Percentiles rank a stretch among this genome's conserved stretches.
Evolutionary conservation across 129 eudicot genomes (phyloP).

Genomic region (Centella asiatica): DNA sequence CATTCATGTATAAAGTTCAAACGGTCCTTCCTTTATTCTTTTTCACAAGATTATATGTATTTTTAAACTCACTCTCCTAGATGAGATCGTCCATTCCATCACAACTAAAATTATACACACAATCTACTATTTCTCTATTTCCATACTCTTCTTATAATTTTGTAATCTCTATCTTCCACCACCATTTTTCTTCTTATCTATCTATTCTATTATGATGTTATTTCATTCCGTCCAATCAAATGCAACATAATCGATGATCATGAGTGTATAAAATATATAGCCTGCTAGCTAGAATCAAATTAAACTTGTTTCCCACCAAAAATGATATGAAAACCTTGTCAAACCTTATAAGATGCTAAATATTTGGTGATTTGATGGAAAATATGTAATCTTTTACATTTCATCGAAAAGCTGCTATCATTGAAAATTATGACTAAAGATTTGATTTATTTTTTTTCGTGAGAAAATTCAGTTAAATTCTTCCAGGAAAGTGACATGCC

Average conservation of each 20-base stretch:
- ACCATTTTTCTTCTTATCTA: too few species aligned
- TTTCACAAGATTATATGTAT: neutral
- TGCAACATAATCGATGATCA: too few species aligned
- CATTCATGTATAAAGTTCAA: neutral
- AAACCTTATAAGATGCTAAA: neutral
- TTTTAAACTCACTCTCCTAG: too few species aligned
- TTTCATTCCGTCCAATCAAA: too few species aligned
- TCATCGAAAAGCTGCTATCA: neutral
- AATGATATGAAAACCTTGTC: neutral
- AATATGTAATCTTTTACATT: neutral
- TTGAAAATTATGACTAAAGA: neutral
- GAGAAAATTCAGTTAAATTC: neutral
- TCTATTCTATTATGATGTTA: too few species aligned
- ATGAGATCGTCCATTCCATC: too few species aligned
- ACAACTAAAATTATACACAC: too few species aligned
- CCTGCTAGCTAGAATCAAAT: conserved; percentile 13
- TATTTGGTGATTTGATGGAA: neutral
- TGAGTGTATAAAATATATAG: neutral
- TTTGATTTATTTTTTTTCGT: neutral
- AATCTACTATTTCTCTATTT: too few species aligned
- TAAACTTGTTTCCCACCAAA: conserved; percentile 6
- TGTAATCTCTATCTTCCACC: too few species aligned
- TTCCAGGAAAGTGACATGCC: neutral
- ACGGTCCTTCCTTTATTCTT: too few species aligned
- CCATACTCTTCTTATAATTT: too few species aligned